Percentiles rank a stretch among this genome's conserved stretches.
Conservation (phyloP, 1,284 basidiomycete genomes). For the Somion occarium region DNA sequence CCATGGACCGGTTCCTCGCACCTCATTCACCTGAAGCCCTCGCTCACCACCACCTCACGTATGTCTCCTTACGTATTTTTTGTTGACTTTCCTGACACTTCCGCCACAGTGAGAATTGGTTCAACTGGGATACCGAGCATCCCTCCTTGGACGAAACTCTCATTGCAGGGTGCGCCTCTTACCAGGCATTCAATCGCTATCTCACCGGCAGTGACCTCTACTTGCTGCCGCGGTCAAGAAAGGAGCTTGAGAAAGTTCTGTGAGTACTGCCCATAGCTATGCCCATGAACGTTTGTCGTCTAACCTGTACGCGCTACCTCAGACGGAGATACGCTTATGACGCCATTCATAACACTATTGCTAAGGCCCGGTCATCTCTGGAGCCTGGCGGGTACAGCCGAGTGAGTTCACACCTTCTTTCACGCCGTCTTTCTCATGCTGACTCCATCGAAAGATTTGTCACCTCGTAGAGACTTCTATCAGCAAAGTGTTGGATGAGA, state of each 20-base stretch:
- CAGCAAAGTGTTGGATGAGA: slow-evolving; percentile 57
- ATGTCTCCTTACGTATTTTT: slow-evolving; percentile 25
- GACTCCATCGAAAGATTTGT: slow-evolving; percentile 45
- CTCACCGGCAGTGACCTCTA: slow-evolving; percentile 53
- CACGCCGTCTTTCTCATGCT: slow-evolving; percentile 4
- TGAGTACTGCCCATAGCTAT: slow-evolving; percentile 32
- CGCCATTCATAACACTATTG: slow-evolving; percentile 73
- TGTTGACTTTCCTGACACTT: slow-evolving; percentile 11
- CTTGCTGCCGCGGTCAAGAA: slow-evolving; percentile 56
- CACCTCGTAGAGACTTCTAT: slow-evolving; percentile 67
- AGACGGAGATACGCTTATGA: slow-evolving; percentile 73
- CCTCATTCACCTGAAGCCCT: slow-evolving; percentile 69
- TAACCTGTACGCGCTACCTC: slow-evolving; percentile 13
- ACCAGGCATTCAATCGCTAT: slow-evolving; percentile 37
- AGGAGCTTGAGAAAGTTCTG: slow-evolving; percentile 69
- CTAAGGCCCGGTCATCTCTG: slow-evolving; percentile 58
- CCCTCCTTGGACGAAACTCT: slow-evolving; percentile 67
- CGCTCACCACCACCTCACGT: slow-evolving; percentile 68
- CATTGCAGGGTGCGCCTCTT: slow-evolving; percentile 56
- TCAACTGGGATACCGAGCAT: slow-evolving; percentile 62
- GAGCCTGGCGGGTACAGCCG: slow-evolving; percentile 70
- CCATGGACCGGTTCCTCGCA: slow-evolving; percentile 68
- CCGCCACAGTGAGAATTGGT: slow-evolving; percentile 54
- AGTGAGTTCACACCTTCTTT: slow-evolving; percentile 37
- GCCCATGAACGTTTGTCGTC: background rate